A percentile compares a stretch with the other conserved stretches of the same genome.
Evolutionary conservation across 1,284 basidiomycete species (phyloP).

Genomic region (Tilletia caries): DNA sequence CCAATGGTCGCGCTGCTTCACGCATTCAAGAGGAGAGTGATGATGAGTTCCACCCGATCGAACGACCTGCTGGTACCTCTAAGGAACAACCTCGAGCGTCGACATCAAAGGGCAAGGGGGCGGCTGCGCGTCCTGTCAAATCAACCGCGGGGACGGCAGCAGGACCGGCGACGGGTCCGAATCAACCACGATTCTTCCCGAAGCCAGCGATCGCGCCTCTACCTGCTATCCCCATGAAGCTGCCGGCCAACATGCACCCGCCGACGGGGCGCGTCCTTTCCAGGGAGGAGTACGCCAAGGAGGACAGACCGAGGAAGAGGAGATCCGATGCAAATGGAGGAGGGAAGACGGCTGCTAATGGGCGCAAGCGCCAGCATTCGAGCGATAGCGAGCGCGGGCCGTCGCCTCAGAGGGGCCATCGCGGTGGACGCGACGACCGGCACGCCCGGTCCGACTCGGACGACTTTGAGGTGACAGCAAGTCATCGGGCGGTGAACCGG

Average conservation of each 20-base stretch:
- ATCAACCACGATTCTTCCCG: not conserved
- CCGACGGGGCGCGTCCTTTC: not conserved
- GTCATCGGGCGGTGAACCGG: too few relatives aligned
- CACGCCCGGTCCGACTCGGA: not conserved
- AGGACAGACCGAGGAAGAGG: not conserved
- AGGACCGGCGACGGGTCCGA: not conserved
- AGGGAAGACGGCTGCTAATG: not conserved
- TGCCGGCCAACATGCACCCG: constrained; percentile 5
- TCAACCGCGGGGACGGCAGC: not conserved
- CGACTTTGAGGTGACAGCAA: constrained; percentile 1
- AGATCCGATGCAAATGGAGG: not conserved
- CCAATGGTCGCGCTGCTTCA: too few relatives aligned
- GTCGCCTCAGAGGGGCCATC: not conserved
- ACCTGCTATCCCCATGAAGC: not conserved
- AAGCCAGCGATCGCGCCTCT: not conserved
- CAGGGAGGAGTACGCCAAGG: not conserved
- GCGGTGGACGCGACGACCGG: not conserved
- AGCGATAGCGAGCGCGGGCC: not conserved
- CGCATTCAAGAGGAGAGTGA: not conserved
- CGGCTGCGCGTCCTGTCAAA: not conserved
- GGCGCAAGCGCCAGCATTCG: not conserved
- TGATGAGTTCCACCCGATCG: not conserved
- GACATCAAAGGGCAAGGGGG: not conserved
- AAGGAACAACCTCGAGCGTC: not conserved
- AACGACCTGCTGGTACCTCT: not conserved